Evolutionary conservation across 176 grass and related monocot genomes (phyloP).

Genomic region (Triticum aestivum): IWGSC_CS_RefSeq_v2.1 NC_057808.1:457656045-457656544

Average conservation of each 20-base stretch:
- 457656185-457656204: neutral
- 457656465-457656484: neutral
- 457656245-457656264: neutral
- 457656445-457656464: neutral
- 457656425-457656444: neutral
- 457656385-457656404: neutral
- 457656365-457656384: neutral
- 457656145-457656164: neutral
- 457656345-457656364: neutral
- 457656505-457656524: neutral
- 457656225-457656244: neutral
- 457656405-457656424: neutral
- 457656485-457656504: neutral
- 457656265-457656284: neutral
- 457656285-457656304: neutral
- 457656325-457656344: neutral
- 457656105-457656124: neutral
- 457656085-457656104: neutral
- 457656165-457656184: neutral
- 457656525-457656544: neutral
- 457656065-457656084: neutral
- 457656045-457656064: neutral
- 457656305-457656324: neutral
- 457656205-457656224: neutral
- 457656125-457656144: neutral